A percentile compares a stretch with the other conserved stretches of the same genome.
Evolutionary conservation across 1,139 yeast species (phyloP).

Genomic region (Scheffersomyces lignicola): DNA sequence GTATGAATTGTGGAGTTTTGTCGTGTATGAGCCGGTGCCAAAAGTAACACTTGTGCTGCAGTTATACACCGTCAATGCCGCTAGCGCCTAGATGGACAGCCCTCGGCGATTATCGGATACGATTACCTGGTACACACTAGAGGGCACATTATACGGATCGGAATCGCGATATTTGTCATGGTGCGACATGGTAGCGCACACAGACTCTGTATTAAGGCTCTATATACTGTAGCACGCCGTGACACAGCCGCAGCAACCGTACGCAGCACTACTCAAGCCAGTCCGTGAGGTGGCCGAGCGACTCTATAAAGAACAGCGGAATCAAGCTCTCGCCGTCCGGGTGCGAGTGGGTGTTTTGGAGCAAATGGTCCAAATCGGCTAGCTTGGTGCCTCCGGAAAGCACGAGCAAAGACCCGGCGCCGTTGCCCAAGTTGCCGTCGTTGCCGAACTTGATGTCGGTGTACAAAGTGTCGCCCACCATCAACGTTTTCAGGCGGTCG

Average conservation of each 20-base stretch:
- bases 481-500: slow-evolving; percentile 28
- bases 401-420: slow-evolving; percentile 34
- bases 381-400: slow-evolving; percentile 38
- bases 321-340: slow-evolving; percentile 21
- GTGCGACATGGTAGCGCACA: too few species aligned
- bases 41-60: too few species aligned
- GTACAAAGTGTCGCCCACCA: slow-evolving; percentile 47
- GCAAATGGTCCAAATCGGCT: slow-evolving; percentile 21
- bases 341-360: slow-evolving; percentile 11
- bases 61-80: too few species aligned
- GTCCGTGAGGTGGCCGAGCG: slow-evolving; percentile 28
- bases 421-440: slow-evolving; percentile 35
- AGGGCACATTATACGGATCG: too few species aligned
- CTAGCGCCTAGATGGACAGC: too few species aligned
- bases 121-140: too few species aligned
- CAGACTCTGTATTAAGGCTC: too few species aligned
- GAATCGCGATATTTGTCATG: too few species aligned
- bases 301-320: slow-evolving; percentile 31
- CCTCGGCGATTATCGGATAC: too few species aligned
- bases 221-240: too few species aligned
- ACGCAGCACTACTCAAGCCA: slow-evolving; percentile 16
- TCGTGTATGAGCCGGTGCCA: too few species aligned
- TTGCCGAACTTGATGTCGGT: slow-evolving; percentile 47
- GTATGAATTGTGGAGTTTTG: not conserved
- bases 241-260: too few species aligned